Conservation (phyloP, 768 basidiomycete species). For the Tylopilus rubrobrunneus region DNA sequence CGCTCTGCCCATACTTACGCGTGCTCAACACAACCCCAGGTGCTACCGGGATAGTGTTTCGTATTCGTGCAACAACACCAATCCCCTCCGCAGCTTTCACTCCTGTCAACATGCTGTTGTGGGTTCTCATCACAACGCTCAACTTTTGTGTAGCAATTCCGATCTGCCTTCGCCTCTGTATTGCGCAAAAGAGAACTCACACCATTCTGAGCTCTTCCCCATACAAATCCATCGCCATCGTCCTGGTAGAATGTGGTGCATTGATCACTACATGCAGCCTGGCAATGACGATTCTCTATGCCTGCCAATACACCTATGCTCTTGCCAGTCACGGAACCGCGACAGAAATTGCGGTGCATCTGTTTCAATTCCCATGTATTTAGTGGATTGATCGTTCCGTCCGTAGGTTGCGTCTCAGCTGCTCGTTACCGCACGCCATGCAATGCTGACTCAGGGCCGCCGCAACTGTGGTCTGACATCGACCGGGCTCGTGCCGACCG, state of each 20-base stretch:
- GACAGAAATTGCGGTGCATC: conserved; percentile 18
- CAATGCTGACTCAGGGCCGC: not conserved
- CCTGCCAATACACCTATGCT: not conserved
- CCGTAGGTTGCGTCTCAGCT: conserved; percentile 12
- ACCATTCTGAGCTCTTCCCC: conserved; percentile 1
- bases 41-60: not conserved
- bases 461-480: too few relatives aligned
- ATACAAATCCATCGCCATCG: conserved; percentile 11
- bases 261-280: conserved; percentile 6
- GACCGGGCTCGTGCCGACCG: not conserved
- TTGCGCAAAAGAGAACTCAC: conserved; percentile 7
- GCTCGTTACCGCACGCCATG: conserved; percentile 16
- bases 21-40: conserved; percentile 6
- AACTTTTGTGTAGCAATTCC: conserved; percentile 14
- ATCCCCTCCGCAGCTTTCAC: not conserved
- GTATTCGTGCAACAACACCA: not conserved
- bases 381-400: not conserved
- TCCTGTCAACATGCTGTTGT: conserved; percentile 2
- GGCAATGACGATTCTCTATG: conserved; percentile 11
- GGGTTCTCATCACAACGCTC: conserved; percentile 11
- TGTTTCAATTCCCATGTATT: not conserved
- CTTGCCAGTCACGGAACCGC: conserved; percentile 7
- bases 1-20: not conserved
- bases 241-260: conserved; percentile 19
- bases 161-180: conserved; percentile 16